Base-by-base conservation (phyloP, 257 asterid genomes). In the Capsicum pubescens region DNA sequence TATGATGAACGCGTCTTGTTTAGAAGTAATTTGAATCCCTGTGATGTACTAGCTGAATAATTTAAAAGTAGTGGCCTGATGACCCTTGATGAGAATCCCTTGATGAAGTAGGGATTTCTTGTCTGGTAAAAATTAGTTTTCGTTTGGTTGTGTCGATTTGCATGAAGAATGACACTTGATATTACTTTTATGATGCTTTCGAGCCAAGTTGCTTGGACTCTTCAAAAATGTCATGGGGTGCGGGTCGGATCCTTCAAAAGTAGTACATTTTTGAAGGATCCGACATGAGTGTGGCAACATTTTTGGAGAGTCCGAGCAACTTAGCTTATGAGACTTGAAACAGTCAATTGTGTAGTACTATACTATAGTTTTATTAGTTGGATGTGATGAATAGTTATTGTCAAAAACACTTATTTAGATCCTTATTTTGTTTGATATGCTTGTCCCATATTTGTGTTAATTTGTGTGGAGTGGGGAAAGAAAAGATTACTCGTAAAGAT, bases 51-150 rank as follows among this genome's bases (percentile, higher is more conserved):
- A 74, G 61, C 81, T 74, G 59, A 74, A 50, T 21, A 74, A 74
- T 50, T 74, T 74, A 21, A 21, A 50, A 74, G 81, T 74, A 50
- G 81, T 74, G 81, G 81, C 81, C 81, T 74, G 81, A 74, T 74
- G 17, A 19, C 44, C 61, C 12, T 50, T 74, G 81, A 74, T 74
- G 81, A 74, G 3, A 74, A 74, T 60, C 80, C n/a, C n/a, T n/a
- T n/a, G n/a, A n/a, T n/a, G n/a, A n/a, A n/a, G n/a, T n/a, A 19
- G 80, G 80, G 80, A 26, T 46, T 21, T 58, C n/a, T 26, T 19
- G 35, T 70, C 17, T 70, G 46, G 10, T 42, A 16, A 69, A 69
- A 42, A 9, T 55, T 69, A 69, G 55, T 42, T 17, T 69, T 8
- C 16, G 77, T 36, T 69, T 39, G 9, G 12, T 69, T 0, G 26